phyloP scores from a whole-genome alignment of 2,329 filamentous ascomycete genomes.

The Pseudocercospora pini-densiflorae region DNA sequence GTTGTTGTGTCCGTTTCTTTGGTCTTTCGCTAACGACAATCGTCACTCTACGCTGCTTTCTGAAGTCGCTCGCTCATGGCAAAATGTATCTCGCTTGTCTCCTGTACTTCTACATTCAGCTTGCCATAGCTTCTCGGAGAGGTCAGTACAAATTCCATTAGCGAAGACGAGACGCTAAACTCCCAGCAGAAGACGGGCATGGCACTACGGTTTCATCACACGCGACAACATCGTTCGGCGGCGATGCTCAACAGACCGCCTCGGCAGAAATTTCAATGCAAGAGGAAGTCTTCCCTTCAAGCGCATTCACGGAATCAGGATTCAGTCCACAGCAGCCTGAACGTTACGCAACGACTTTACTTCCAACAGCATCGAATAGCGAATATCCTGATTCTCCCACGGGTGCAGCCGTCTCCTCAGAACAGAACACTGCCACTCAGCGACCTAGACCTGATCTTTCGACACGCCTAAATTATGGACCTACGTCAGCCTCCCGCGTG shows the following conservation, averaged over 20 bases:
- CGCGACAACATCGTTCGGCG: not conserved
- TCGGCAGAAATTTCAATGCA: not conserved
- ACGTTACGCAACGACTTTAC: not conserved
- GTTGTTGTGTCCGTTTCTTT: not conserved
- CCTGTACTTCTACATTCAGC: not conserved
- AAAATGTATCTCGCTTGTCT: not conserved
- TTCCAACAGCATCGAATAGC: not conserved
- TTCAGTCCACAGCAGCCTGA: not conserved
- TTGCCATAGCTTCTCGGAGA: not conserved
- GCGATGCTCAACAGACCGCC: not conserved
- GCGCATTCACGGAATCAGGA: not conserved
- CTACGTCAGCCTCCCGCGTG: conserved; percentile 22
- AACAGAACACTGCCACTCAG: conserved; percentile 8
- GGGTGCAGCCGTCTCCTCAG: not conserved
- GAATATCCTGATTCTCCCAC: not conserved
- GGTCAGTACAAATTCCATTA: not conserved
- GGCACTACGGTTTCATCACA: not conserved
- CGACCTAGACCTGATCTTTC: conserved; percentile 4
- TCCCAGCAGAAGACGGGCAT: not conserved
- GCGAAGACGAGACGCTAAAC: not conserved
- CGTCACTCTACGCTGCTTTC: not conserved
- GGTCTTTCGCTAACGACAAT: not conserved
- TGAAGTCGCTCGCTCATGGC: not conserved
- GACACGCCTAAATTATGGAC: conserved; percentile 13
- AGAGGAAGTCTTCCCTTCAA: not conserved